These are phyloP conservation scores for Xenosphaeropsis pyriputrescens DNA, from an alignment of 2,329 filamentous ascomycete species.

Conservation along the genomic window DNA sequence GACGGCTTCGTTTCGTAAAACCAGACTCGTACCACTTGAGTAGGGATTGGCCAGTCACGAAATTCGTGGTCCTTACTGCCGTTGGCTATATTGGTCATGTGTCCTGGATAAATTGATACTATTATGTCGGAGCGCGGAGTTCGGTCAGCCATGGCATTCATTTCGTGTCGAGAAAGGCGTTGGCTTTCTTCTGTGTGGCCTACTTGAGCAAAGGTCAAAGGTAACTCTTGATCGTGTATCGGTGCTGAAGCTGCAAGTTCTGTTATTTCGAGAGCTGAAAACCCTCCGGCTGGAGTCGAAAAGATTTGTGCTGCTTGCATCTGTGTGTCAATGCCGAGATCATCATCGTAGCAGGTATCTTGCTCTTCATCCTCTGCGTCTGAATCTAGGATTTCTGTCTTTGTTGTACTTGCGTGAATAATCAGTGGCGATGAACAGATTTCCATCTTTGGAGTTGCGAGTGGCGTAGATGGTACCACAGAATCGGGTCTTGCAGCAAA, in stretches of 20 bases:
- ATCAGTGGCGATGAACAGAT: neutral
- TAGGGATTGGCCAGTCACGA: constrained; percentile 37
- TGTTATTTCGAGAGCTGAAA: neutral
- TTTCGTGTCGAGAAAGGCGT: constrained; percentile 31
- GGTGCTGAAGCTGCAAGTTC: neutral
- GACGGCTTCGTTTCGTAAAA: constrained; percentile 34
- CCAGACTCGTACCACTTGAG: constrained; percentile 44
- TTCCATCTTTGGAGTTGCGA: neutral
- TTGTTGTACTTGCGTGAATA: neutral
- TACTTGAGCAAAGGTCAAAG: neutral
- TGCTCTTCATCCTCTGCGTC: constrained; percentile 7
- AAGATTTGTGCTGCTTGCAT: neutral
- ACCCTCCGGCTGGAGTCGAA: neutral
- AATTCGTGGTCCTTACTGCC: constrained; percentile 39
- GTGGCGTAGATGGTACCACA: no score
- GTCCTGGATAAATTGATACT: constrained; percentile 30
- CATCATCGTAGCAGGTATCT: constrained; percentile 14
- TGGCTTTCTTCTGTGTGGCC: constrained; percentile 26
- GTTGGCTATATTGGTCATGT: constrained; percentile 31
- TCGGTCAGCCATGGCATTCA: constrained; percentile 31
- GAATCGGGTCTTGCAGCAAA: constrained; percentile 4
- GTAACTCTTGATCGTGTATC: constrained; percentile 2
- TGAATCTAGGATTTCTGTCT: constrained; percentile 14
- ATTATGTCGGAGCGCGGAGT: constrained; percentile 37
- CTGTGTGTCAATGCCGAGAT: constrained; percentile 12